These are phyloP conservation scores for Bremia lactucae DNA, from an alignment of 352 stramenopile genomes.

Conservation along the genomic window DNA sequence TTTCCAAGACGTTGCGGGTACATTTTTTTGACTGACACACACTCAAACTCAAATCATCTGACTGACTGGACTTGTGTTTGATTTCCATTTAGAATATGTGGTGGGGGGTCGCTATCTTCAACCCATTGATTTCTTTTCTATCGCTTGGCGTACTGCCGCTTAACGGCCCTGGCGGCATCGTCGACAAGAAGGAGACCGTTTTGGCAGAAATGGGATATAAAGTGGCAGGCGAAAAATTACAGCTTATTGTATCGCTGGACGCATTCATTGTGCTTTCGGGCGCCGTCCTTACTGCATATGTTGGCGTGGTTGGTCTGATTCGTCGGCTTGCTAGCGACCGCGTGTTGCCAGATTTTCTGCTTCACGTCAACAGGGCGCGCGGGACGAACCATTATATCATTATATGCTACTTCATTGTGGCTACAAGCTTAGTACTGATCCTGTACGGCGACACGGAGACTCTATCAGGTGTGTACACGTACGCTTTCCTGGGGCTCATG, in stretches of 20 bases:
- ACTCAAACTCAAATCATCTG: background rate
- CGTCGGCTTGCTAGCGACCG: constrained; percentile 87
- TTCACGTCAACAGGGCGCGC: constrained; percentile 71
- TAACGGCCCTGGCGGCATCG: constrained; percentile 53
- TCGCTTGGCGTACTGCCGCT: constrained; percentile 85
- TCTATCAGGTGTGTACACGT: constrained; percentile 90
- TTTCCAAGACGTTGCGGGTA: constrained; percentile 87
- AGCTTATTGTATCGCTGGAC: constrained; percentile 78
- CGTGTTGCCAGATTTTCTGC: constrained; percentile 70
- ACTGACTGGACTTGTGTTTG: constrained; percentile 2
- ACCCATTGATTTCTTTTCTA: constrained; percentile 88
- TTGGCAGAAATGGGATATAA: constrained; percentile 85
- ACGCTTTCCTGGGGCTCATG: constrained; percentile 92
- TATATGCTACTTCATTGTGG: constrained; percentile 83
- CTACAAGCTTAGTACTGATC: constrained; percentile 83
- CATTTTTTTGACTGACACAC: background rate
- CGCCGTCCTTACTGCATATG: constrained; percentile 89
- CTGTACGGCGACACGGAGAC: constrained; percentile 87
- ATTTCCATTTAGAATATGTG: constrained; percentile 80
- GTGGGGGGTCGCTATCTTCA: constrained; percentile 90
- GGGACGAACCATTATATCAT: constrained; percentile 90
- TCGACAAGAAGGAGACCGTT: constrained; percentile 83
- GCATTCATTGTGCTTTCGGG: constrained; percentile 91
- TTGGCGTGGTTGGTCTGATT: constrained; percentile 88
- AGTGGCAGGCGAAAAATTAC: constrained; percentile 62